Base-by-base conservation (phyloP, 2,329 filamentous ascomycete species). In the Dothideomycetes sp. region DNA sequence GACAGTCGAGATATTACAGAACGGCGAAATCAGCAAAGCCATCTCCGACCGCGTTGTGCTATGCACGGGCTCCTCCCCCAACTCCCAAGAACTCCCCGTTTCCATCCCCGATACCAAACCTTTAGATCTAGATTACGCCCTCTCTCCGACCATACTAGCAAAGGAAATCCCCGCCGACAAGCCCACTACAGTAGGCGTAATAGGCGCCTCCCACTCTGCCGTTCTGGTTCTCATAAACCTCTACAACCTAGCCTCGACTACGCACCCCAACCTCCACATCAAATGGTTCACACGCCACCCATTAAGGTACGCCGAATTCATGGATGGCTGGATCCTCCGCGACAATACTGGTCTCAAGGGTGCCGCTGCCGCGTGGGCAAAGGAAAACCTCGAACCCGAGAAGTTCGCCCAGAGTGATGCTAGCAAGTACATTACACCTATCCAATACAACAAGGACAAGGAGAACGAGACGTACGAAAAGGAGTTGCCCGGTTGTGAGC, bases 291-390 rank as follows among this genome's bases (percentile, higher is more conserved):
- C 57, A 62, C 19, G 77, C n/a, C 70, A 76, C 47, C 57, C 65
- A 1, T 63, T 80, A 8, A 70, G 72, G 17, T 81, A 80, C 46
- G 77, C 77, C 12, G 69, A 74, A 49, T 73, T 70, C 52, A 73
- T 65, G 57, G 74, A 77, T 45, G 73, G 72, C 42, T 79, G 76
- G 74, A 78, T 79, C 43, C 56, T 77, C 18, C 68, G 72, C 39
- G 77, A 81, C 51, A 81, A 79, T 55, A 80, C 76, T 0, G 77
- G 77, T 3, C 62, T 81, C 19, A 80, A 81, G 54, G 76, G 77
- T 15, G 61, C 67, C 29, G 75, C 73, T 0, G 76, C 76, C 0
- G 61, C 65, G 4, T 81, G 75, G 63, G 77, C 77, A 1, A 66
- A 66, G 31, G 58, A 69, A 17, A 71, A 79, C 42, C 64, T 81